Evolutionary conservation across 768 basidiomycete genomes (phyloP).

Genomic region (Thelephora ganbajun): DNA sequence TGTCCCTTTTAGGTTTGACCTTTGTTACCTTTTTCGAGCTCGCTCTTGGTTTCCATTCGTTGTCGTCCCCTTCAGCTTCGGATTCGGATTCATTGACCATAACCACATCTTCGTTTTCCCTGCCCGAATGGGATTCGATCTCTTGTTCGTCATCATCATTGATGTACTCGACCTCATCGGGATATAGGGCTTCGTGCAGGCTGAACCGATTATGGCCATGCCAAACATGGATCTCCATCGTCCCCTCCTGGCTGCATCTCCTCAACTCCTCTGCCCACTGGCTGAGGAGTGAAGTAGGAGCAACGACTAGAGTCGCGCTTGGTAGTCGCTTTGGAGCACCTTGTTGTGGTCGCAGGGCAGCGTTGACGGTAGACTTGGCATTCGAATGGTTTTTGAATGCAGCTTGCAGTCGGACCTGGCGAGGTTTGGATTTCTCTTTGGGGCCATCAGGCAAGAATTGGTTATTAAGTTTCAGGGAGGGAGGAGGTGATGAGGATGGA

Average conservation of each 20-base stretch:
- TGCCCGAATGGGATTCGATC: slow-evolving; percentile 15
- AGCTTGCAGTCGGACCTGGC: slow-evolving; percentile 47
- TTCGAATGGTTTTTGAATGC: slow-evolving; percentile 31
- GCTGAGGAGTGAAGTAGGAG: slow-evolving; percentile 78
- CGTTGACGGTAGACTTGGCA: slow-evolving; percentile 12
- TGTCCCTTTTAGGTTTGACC: too few species aligned
- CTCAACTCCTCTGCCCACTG: slow-evolving; percentile 93
- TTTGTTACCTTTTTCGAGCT: too few species aligned
- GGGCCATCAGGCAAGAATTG: background rate
- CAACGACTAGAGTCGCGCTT: slow-evolving; percentile 77
- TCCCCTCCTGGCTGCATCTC: slow-evolving; percentile 62
- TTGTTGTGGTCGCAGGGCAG: slow-evolving; percentile 16
- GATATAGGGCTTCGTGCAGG: slow-evolving; percentile 34
- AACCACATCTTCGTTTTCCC: too few species aligned
- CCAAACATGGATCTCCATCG: slow-evolving; percentile 61
- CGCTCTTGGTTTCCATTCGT: too few species aligned
- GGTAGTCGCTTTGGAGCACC: slow-evolving; percentile 17
- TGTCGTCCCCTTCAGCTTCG: too few species aligned
- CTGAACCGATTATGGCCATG: slow-evolving; percentile 81
- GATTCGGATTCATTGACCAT: too few species aligned
- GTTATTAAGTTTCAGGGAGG: too few species aligned
- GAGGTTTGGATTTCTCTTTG: slow-evolving; percentile 22
- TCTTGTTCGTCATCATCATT: slow-evolving; percentile 21
- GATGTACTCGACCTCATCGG: too few species aligned
- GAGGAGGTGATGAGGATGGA: slow-evolving; percentile 1